Percentiles rank a stretch among this genome's conserved stretches.
Evolutionary conservation across 1,284 basidiomycete genomes (phyloP).

Genomic region (Uromyces viciae-fabae): DNA sequence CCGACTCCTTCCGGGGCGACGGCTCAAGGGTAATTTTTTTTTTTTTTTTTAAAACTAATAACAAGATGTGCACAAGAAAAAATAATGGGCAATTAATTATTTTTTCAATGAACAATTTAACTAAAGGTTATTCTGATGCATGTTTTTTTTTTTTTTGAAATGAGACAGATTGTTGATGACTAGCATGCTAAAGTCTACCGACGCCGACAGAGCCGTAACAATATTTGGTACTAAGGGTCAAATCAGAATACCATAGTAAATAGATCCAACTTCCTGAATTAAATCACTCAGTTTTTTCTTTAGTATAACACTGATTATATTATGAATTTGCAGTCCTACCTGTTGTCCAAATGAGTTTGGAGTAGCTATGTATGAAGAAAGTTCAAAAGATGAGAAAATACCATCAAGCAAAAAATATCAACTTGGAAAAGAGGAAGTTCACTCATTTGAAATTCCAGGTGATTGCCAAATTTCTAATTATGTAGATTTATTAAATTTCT

Average conservation of each 20-base stretch:
- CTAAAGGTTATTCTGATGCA: too few species aligned
- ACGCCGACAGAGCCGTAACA: constrained; percentile 23
- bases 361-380: not conserved
- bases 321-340: not conserved
- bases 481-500: not conserved
- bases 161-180: constrained; percentile 10
- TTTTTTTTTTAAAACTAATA: not conserved
- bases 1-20: constrained; percentile 29
- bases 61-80: not conserved
- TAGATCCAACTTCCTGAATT: not conserved
- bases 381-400: not conserved
- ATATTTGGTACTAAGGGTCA: constrained; percentile 33
- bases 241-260: constrained; percentile 29
- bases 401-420: not conserved
- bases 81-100: not conserved
- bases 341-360: constrained; percentile 17
- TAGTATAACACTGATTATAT: not conserved
- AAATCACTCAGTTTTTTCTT: not conserved
- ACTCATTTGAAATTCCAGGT: constrained; percentile 21
- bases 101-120: not conserved
- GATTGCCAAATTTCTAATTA: not conserved
- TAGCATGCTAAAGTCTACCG: constrained; percentile 15
- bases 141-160: not conserved
- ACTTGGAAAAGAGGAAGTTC: not conserved
- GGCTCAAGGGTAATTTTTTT: constrained; percentile 30